A percentile compares a stretch with the other conserved stretches of the same genome.
phyloP scores from a whole-genome alignment of 202 grass and related monocot species.

The Hordeum pubiflorum region DNA sequence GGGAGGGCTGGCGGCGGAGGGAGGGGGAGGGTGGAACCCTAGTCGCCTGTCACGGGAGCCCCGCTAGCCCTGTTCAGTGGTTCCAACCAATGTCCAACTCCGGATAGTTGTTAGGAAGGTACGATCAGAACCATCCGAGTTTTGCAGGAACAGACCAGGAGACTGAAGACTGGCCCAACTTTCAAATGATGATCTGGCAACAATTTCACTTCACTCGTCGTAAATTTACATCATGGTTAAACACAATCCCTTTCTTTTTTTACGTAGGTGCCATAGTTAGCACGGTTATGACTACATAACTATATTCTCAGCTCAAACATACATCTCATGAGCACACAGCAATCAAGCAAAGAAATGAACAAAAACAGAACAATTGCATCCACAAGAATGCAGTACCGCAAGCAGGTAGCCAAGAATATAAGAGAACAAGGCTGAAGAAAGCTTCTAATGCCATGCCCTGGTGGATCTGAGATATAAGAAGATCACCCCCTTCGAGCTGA shows the following conservation, averaged over 20 bases:
- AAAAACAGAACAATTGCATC: slow-evolving; percentile 14
- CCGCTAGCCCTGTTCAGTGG: no score
- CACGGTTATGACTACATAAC: background rate
- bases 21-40: no score
- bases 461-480: slow-evolving; percentile 37
- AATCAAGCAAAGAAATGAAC: background rate
- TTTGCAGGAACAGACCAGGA: no score
- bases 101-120: no score
- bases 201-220: background rate
- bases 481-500: slow-evolving; percentile 53
- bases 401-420: background rate
- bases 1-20: no score
- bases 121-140: no score
- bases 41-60: no score
- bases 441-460: slow-evolving; percentile 42
- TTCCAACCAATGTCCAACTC: no score
- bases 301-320: background rate
- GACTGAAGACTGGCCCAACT: no score
- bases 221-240: background rate
- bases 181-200: no score
- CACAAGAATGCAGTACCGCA: slow-evolving; percentile 17
- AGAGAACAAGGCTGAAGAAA: background rate
- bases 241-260: background rate
- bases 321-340: background rate
- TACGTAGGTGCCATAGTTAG: background rate